Evolutionary conservation across 768 basidiomycete genomes (phyloP), one percentile per base, ranked within the genome.

Genomic region (Phlebiopsis flavidoalba): DNA sequence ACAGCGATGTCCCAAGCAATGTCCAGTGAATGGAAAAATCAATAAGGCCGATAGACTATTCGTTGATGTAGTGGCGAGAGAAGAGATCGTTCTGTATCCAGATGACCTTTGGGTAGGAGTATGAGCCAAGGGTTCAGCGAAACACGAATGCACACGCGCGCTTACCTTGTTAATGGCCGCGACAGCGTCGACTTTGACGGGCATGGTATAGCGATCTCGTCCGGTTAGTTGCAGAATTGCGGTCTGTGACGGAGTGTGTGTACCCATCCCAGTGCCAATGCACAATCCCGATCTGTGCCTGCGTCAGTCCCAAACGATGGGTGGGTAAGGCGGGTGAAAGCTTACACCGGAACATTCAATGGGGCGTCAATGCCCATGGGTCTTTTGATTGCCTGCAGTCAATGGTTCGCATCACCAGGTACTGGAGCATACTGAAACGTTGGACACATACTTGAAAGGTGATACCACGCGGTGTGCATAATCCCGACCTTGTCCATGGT

Each of bases 81-180:
- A 79, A 79, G 15, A 78, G 72, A 59, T 79, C 78, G 55, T 80
- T 81, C 66, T 81, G 80, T 22, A 80, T 77, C 80, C 79, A 80
- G n/a, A 80, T 64, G 19, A 80, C 69, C 79, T 80, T 35, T 35
- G 33, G 40, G 46, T 21, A 45, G 37, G 19, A 43, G 37, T 1
- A 10, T 48, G 12, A 19, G 33, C 49, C 48, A 40, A 55, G 22
- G 19, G 22, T 50, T 35, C 47, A 15, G 43, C 33, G 35, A 43
- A 8, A 11, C 19, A 22, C 46, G 43, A 21, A 46, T 31, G 19
- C 17, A 12, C 15, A 3, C 7, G 21, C n/a, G 24, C 51, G 17
- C 71, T 19, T 56, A 79, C 79, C 75, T 82, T 82, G 63, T 77
- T 80, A 11, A 77, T 67, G 12, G 79, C 78, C 17, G 74, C 67